Conservation (phyloP, 768 basidiomycete genomes). For the Termitomyces bulborhizus region DNA sequence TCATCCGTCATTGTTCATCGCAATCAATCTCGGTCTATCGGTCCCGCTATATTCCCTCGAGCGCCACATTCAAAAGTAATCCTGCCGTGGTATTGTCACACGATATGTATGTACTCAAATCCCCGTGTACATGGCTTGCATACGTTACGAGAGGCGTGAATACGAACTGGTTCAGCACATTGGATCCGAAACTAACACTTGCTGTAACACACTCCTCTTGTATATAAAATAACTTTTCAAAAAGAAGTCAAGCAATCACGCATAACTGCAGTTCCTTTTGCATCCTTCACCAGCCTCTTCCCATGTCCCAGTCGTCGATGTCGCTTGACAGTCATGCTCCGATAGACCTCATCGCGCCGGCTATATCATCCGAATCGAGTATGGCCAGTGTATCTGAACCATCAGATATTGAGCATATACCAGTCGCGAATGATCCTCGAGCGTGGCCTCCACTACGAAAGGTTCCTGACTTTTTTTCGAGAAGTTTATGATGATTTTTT, state of each 20-base stretch:
- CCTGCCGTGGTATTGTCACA: not conserved
- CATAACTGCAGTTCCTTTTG: not conserved
- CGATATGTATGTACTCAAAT: not conserved
- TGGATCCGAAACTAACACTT: not conserved
- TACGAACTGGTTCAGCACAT: not conserved
- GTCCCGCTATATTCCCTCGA: not conserved
- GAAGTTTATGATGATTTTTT: not conserved
- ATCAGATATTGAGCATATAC: constrained; percentile 44
- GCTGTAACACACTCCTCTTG: not conserved
- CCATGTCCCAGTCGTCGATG: constrained; percentile 6
- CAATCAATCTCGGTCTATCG: not conserved
- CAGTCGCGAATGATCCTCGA: constrained; percentile 57
- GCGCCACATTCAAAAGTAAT: not conserved
- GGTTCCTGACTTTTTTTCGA: constrained; percentile 22
- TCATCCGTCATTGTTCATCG: not conserved
- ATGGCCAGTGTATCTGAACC: not conserved
- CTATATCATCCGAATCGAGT: not conserved
- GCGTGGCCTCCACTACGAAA: constrained; percentile 52
- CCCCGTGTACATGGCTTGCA: not conserved
- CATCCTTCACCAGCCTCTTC: not conserved
- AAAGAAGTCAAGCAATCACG: not conserved
- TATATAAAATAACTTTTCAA: constrained; percentile 8
- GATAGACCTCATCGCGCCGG: not conserved
- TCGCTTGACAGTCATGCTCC: constrained; percentile 3
- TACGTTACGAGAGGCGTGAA: not conserved